Evolutionary conservation across 139 green algal genomes (phyloP).

Genomic region (Tetradesmus obliquus): DNA sequence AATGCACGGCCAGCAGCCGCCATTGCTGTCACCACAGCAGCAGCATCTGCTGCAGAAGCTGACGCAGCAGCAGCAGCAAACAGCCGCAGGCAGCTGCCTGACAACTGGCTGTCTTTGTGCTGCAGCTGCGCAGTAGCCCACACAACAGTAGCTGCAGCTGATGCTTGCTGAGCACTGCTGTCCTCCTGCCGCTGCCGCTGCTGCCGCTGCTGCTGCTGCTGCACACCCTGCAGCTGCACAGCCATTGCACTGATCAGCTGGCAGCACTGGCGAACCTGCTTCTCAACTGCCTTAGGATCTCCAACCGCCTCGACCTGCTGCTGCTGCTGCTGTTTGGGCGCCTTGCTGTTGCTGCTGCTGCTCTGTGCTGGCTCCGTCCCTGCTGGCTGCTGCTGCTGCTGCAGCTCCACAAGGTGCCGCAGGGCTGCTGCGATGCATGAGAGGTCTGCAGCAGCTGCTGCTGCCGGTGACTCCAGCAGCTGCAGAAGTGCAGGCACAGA

Average conservation of each 20-base stretch:
- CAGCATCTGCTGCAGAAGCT: neutral
- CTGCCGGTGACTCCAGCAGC: conserved; percentile 27
- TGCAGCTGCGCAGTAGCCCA: conserved; percentile 19
- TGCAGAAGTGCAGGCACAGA: neutral
- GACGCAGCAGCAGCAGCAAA: neutral
- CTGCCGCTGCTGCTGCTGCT: conserved; percentile 20
- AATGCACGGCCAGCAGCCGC: conserved; percentile 13
- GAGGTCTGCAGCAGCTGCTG: conserved; percentile 17
- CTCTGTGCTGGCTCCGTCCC: neutral
- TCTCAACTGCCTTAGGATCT: neutral
- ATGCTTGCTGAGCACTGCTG: neutral
- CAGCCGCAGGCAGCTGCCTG: neutral
- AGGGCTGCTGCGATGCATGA: conserved; percentile 23
- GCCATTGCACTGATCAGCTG: neutral
- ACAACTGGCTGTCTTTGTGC: neutral
- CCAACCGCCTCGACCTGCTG: neutral
- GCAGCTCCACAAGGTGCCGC: neutral
- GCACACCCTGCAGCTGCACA: neutral
- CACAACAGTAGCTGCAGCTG: neutral
- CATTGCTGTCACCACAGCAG: conserved; percentile 14
- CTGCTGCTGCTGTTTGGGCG: neutral
- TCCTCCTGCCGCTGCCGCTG: neutral
- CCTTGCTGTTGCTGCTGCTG: neutral
- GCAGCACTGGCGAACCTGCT: neutral
- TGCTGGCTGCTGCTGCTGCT: neutral